Conservation (phyloP, 2,329 filamentous ascomycete species). For the Tolypocladium sp. region DNA sequence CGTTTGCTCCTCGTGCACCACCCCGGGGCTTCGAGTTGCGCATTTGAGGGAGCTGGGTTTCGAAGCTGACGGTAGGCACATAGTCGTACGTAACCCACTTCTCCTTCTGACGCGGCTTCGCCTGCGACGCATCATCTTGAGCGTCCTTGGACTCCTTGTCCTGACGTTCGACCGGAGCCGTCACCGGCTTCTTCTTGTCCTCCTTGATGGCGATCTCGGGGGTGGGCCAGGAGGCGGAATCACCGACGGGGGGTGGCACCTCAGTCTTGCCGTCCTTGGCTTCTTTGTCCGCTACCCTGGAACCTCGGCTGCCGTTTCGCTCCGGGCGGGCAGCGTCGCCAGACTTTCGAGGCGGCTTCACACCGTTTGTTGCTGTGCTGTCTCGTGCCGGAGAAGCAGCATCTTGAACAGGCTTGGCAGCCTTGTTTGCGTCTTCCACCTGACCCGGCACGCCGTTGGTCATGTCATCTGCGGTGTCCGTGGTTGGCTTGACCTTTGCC, state of each 20-base stretch:
- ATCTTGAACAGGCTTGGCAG: slow-evolving; percentile 14
- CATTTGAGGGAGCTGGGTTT: slow-evolving; percentile 61
- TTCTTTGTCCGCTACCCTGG: slow-evolving; percentile 35
- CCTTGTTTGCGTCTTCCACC: slow-evolving; percentile 35
- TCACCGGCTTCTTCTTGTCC: slow-evolving; percentile 56
- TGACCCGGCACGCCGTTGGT: slow-evolving; percentile 16
- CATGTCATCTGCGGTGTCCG: slow-evolving; percentile 27
- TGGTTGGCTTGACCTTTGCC: slow-evolving; percentile 37
- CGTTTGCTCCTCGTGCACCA: slow-evolving; percentile 34
- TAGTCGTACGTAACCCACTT: slow-evolving; percentile 81
- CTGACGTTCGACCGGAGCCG: slow-evolving; percentile 43
- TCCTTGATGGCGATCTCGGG: slow-evolving; percentile 66
- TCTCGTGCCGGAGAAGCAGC: slow-evolving; percentile 13
- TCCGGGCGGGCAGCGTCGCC: slow-evolving; percentile 29
- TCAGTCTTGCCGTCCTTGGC: slow-evolving; percentile 21
- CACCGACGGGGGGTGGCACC: slow-evolving; percentile 56
- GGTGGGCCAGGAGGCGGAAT: slow-evolving; percentile 82
- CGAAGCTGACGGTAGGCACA: slow-evolving; percentile 76
- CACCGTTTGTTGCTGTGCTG: slow-evolving; percentile 21
- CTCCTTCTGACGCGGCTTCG: slow-evolving; percentile 57
- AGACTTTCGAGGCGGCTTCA: slow-evolving; percentile 32
- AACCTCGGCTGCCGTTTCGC: slow-evolving; percentile 37
- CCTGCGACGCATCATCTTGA: slow-evolving; percentile 37
- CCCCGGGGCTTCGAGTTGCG: slow-evolving; percentile 42
- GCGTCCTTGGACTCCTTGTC: slow-evolving; percentile 55